Conservation (phyloP, 2,329 filamentous ascomycete species). For the Aspergillus udagawae region DNA sequence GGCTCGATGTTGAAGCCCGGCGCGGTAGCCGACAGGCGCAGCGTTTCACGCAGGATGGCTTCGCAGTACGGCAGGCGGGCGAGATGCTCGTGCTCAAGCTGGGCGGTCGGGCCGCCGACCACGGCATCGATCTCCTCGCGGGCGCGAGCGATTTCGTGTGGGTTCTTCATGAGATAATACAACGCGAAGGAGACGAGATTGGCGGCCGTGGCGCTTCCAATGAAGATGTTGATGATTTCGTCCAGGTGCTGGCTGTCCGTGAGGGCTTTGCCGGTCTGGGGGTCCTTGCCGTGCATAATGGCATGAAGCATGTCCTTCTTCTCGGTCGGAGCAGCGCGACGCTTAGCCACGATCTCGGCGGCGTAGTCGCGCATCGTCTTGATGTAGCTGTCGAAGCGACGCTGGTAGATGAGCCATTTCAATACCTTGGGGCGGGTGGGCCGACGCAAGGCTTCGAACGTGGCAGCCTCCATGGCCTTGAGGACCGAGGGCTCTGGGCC, state of each 20-base stretch:
- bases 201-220: constrained; percentile 66
- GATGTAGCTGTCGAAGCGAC: constrained; percentile 54
- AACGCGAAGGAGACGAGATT: constrained; percentile 63
- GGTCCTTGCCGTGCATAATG: constrained; percentile 57
- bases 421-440: constrained; percentile 50
- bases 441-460: constrained; percentile 54
- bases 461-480: constrained; percentile 53
- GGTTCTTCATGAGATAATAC: constrained; percentile 62
- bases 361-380: constrained; percentile 54
- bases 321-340: constrained; percentile 51
- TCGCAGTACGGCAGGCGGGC: constrained; percentile 62
- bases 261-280: constrained; percentile 57
- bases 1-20: constrained; percentile 54
- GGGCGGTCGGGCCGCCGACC: constrained; percentile 16
- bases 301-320: constrained; percentile 60
- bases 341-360: constrained; percentile 54
- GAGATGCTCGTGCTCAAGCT: constrained; percentile 50
- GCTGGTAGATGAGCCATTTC: constrained; percentile 50
- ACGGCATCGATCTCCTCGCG: constrained; percentile 62
- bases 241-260: constrained; percentile 60
- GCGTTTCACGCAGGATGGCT: constrained; percentile 63
- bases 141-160: constrained; percentile 55
- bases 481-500: constrained; percentile 49
- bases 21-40: constrained; percentile 61
- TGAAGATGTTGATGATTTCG: constrained; percentile 65